Evolutionary conservation across 1,284 basidiomycete genomes (phyloP).

Genomic region (Apiotrichum montevideense): DNA sequence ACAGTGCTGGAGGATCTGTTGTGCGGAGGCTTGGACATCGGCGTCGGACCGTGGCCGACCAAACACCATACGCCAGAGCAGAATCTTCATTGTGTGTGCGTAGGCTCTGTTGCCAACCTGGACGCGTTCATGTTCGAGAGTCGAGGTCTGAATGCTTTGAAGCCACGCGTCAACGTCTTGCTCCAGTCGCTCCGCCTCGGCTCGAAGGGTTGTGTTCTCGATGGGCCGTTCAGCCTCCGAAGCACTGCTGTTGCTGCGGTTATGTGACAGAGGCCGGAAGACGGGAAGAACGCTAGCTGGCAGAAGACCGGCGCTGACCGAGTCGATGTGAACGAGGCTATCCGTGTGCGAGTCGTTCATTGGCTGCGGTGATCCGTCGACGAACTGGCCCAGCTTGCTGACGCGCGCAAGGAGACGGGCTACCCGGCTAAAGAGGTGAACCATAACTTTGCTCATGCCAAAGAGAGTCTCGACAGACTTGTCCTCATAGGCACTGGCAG

Average conservation of each 20-base stretch:
- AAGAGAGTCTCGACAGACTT: slow-evolving; percentile 52
- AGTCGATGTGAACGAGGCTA: too few species aligned
- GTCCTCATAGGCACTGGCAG: slow-evolving; percentile 41
- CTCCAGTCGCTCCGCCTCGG: slow-evolving; percentile 37
- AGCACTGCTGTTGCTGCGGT: too few species aligned
- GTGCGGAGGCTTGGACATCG: slow-evolving; percentile 45
- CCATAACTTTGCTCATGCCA: slow-evolving; percentile 48
- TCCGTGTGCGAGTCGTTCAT: slow-evolving; percentile 8
- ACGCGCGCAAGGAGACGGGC: slow-evolving; percentile 34
- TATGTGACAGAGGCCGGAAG: too few species aligned
- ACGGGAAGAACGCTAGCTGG: too few species aligned
- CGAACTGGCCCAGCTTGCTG: slow-evolving; percentile 9
- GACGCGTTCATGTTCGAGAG: slow-evolving; percentile 45
- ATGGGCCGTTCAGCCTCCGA: too few species aligned
- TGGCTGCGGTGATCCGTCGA: slow-evolving; percentile 7
- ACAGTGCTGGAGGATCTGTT: slow-evolving; percentile 41
- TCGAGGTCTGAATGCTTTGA: slow-evolving; percentile 22
- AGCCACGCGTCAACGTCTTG: slow-evolving; percentile 45
- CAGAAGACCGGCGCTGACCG: too few species aligned
- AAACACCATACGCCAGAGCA: slow-evolving; percentile 51
- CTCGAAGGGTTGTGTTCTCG: not conserved
- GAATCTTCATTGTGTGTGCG: slow-evolving; percentile 50
- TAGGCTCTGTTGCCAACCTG: slow-evolving; percentile 47
- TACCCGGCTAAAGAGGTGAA: slow-evolving; percentile 36
- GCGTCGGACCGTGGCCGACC: slow-evolving; percentile 44